Evolutionary conservation across 352 stramenopile genomes (phyloP).

Genomic region (Pythium grandisporangium): DNA sequence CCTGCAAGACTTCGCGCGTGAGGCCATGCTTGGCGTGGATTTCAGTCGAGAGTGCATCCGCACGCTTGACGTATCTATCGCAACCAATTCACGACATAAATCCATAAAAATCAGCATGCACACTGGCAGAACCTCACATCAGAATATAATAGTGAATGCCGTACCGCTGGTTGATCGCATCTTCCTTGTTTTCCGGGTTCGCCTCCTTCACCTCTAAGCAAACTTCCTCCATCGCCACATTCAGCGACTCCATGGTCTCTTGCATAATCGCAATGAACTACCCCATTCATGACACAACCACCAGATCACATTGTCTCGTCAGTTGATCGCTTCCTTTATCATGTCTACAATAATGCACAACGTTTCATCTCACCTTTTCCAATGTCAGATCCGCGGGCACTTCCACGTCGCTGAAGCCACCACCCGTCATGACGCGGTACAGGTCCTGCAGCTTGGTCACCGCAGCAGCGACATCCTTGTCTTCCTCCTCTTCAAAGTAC

Average conservation of each 20-base stretch:
- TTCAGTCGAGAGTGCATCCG: constrained; percentile 72
- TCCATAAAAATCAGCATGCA: too few relatives aligned
- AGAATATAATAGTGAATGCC: too few relatives aligned
- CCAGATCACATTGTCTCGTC: too few relatives aligned
- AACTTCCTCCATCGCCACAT: constrained; percentile 85
- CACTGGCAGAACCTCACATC: too few relatives aligned
- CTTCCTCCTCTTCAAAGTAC: constrained; percentile 84
- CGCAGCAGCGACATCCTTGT: constrained; percentile 78
- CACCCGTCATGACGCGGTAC: constrained; percentile 83
- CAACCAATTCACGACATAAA: too few relatives aligned
- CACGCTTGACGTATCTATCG: constrained; percentile 79
- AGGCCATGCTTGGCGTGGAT: constrained; percentile 86
- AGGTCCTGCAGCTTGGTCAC: constrained; percentile 84
- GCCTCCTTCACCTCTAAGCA: constrained; percentile 85
- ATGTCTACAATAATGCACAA: too few relatives aligned
- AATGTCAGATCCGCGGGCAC: constrained; percentile 76
- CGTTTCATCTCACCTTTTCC: constrained; percentile 47
- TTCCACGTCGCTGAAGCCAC: constrained; percentile 73
- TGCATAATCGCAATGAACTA: constrained; percentile 87
- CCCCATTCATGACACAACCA: too few relatives aligned
- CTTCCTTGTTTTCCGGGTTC: constrained; percentile 84
- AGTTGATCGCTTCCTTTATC: too few relatives aligned
- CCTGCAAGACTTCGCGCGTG: constrained; percentile 79
- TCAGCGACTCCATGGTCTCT: constrained; percentile 86
- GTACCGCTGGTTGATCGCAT: constrained; percentile 78